phyloP scores from a whole-genome alignment of 306 rosid genomes.

The Acacia confusa region DNA sequence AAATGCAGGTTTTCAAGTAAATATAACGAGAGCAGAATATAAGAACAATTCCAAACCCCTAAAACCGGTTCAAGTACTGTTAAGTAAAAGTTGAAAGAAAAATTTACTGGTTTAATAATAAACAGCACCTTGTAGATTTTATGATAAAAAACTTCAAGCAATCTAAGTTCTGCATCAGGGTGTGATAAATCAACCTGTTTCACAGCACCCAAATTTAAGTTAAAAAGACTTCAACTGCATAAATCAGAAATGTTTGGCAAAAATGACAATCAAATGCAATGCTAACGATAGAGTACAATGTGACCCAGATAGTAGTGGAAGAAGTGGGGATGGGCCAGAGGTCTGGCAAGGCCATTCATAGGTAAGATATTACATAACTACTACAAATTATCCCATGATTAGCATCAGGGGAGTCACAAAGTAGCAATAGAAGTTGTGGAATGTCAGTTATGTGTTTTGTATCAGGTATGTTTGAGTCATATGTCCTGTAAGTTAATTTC shows the following conservation, averaged over 20 bases:
- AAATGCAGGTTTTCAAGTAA: neutral
- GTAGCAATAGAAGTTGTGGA: neutral
- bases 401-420: neutral
- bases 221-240: neutral
- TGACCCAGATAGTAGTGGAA: neutral
- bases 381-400: neutral
- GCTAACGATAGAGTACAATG: neutral
- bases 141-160: slow-evolving; percentile 93
- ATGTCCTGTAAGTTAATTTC: neutral
- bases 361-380: neutral
- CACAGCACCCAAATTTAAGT: neutral
- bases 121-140: slow-evolving; percentile 81
- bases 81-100: neutral
- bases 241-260: neutral
- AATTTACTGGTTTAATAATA: neutral
- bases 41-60: neutral
- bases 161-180: slow-evolving; percentile 81
- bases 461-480: neutral
- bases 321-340: neutral
- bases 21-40: neutral
- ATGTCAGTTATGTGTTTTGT: neutral
- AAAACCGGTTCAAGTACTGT: neutral
- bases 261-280: slow-evolving; percentile 1
- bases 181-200: slow-evolving; percentile 88
- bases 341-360: neutral